phyloP scores from a whole-genome alignment of 2,329 filamentous ascomycete species.

The Microdochium paspali region DNA sequence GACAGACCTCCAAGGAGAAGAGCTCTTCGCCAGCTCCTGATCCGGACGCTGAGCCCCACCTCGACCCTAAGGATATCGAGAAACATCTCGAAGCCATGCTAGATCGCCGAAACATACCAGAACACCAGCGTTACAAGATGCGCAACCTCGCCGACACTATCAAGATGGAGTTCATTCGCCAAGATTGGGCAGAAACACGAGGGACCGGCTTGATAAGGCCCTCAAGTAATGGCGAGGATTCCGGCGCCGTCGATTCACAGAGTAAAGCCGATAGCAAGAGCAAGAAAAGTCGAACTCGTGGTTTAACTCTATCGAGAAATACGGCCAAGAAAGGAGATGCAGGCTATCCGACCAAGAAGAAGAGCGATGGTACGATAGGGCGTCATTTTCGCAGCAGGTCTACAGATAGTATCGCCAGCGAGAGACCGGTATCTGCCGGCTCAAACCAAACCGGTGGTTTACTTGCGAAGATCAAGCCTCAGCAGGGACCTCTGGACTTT shows the following conservation, averaged over 20 bases:
- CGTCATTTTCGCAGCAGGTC: conserved; percentile 65
- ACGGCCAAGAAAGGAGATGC: conserved; percentile 45
- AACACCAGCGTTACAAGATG: conserved; percentile 93
- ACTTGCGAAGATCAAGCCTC: conserved; percentile 61
- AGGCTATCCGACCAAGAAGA: conserved; percentile 65
- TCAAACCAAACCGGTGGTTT: conserved; percentile 47
- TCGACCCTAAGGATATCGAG: conserved; percentile 46
- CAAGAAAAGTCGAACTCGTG: conserved; percentile 59
- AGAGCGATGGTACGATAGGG: conserved; percentile 51
- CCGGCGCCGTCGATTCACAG: conserved; percentile 25
- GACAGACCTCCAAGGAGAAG: conserved; percentile 27
- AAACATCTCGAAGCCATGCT: conserved; percentile 53
- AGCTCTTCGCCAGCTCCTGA: conserved; percentile 15
- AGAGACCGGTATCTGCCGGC: conserved; percentile 44
- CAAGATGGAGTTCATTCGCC: conserved; percentile 91
- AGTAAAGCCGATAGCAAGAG: conserved; percentile 32
- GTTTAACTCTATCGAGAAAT: conserved; percentile 65
- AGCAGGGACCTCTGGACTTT: conserved; percentile 72
- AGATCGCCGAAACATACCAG: conserved; percentile 85
- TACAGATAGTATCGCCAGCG: conserved; percentile 56
- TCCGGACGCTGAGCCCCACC: conserved; percentile 37
- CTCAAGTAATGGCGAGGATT: conserved; percentile 32
- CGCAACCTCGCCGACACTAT: conserved; percentile 77
- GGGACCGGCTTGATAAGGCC: conserved; percentile 31
- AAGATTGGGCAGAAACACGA: conserved; percentile 68